Evolutionary conservation across 805 yeast species (phyloP).

Genomic region (Candida ortonii): DNA sequence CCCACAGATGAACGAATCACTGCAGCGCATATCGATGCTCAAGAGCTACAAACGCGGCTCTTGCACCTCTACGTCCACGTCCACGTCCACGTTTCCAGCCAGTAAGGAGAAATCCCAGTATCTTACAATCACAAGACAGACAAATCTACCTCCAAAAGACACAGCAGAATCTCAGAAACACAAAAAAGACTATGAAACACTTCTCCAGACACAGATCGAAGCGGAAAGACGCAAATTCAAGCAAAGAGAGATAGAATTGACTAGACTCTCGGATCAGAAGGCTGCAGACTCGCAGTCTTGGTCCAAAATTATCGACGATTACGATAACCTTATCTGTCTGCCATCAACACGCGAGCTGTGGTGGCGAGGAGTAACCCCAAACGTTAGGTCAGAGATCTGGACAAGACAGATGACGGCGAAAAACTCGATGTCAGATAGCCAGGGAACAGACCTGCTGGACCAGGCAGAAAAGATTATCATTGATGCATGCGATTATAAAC

Average conservation of each 20-base stretch:
- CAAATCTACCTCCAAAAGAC: conserved; percentile 65
- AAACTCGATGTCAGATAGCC: conserved; percentile 19
- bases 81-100: conserved; percentile 7
- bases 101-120: conserved; percentile 23
- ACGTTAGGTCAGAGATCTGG: conserved; percentile 51
- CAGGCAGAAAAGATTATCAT: conserved; percentile 22
- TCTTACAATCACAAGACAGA: conserved; percentile 55
- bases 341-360: conserved; percentile 49
- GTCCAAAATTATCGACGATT: conserved; percentile 40
- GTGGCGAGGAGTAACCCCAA: conserved; percentile 57
- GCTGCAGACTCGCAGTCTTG: conserved; percentile 41
- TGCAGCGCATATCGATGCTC: conserved; percentile 34
- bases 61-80: conserved; percentile 2
- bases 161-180: conserved; percentile 52
- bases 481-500: conserved; percentile 32
- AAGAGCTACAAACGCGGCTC: conserved; percentile 20
- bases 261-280: conserved; percentile 33
- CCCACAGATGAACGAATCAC: conserved; percentile 34
- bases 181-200: conserved; percentile 46
- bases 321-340: conserved; percentile 32
- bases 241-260: conserved; percentile 31
- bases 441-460: conserved; percentile 11
- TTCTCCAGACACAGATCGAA: conserved; percentile 41
- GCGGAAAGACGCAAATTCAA: conserved; percentile 36
- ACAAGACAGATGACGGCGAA: conserved; percentile 40